These are phyloP conservation scores for Coix lacrymajobi DNA, from an alignment of 176 grass and related monocot genomes.

Conservation along the genomic window DNA sequence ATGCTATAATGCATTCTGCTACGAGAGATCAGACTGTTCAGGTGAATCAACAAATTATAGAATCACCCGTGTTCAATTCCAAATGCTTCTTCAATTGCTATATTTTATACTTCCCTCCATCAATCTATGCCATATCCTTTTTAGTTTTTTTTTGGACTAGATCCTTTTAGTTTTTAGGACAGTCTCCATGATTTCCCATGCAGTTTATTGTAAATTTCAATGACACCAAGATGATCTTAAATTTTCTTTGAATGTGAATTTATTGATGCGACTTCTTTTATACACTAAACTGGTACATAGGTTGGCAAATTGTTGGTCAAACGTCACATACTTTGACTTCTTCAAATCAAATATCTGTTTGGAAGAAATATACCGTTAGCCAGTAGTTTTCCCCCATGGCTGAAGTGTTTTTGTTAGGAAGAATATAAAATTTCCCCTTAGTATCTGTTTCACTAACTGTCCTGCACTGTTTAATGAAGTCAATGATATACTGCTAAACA, in stretches of 20 bases:
- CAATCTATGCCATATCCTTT: neutral
- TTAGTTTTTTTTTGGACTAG: too few species aligned
- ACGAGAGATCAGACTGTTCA: neutral
- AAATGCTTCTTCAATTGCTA: neutral
- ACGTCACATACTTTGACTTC: neutral
- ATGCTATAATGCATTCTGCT: slow-evolving; percentile 51
- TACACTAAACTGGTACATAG: neutral
- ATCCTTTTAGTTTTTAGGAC: neutral
- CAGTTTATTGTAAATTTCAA: too few species aligned
- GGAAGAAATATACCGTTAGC: neutral
- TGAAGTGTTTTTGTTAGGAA: neutral
- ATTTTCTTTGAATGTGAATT: neutral
- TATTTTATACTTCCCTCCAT: neutral
- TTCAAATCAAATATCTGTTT: neutral
- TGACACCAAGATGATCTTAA: neutral
- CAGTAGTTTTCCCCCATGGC: neutral
- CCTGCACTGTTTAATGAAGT: neutral
- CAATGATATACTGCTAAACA: neutral
- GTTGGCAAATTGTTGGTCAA: neutral
- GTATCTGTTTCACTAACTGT: neutral
- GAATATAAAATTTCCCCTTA: neutral
- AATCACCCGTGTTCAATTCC: neutral
- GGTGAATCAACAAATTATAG: neutral
- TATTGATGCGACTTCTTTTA: neutral
- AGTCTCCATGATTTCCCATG: neutral